These are phyloP conservation scores for Boletellus deceptivus DNA, from an alignment of 1,284 basidiomycete species.

Conservation along the genomic window DNA sequence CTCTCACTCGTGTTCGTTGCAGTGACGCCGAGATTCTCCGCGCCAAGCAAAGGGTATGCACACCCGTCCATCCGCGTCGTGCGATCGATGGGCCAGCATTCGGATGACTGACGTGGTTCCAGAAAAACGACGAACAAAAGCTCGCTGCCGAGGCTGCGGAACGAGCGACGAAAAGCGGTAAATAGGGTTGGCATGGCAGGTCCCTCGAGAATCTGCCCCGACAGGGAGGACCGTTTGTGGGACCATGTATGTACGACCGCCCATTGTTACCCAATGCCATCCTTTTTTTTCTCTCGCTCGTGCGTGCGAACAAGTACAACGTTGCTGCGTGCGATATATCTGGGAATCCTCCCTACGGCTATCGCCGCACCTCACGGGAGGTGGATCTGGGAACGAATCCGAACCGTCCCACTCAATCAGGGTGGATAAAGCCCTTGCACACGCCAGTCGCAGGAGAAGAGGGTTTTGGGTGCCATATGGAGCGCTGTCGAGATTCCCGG, in stretches of 20 bases:
- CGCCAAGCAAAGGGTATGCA: conserved; percentile 70
- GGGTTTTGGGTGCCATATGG: conserved; percentile 5
- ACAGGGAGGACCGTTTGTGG: conserved; percentile 18
- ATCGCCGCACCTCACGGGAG: conserved; percentile 23
- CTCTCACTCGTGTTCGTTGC: conserved; percentile 24
- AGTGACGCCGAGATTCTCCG: conserved; percentile 74
- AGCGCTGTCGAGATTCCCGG: conserved; percentile 6
- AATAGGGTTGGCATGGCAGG: conserved; percentile 39
- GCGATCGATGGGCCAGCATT: conserved; percentile 4
- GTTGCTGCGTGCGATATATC: conserved; percentile 2
- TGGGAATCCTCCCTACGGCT: conserved; percentile 5
- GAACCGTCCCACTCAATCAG: conserved; percentile 17
- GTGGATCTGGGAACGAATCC: conserved; percentile 21
- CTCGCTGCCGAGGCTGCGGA: conserved; percentile 35
- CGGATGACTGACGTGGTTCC: conserved; percentile 15
- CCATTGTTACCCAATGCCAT: conserved; percentile 18
- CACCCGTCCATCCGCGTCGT: too few species aligned
- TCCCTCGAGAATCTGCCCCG: conserved; percentile 14
- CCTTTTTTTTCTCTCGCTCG: conserved; percentile 5
- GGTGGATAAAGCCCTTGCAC: conserved; percentile 7
- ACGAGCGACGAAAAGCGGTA: conserved; percentile 34
- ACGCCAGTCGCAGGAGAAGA: conserved; percentile 7
- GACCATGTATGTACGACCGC: conserved; percentile 6
- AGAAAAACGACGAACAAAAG: conserved; percentile 66
- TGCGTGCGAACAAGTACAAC: neutral